Base-by-base conservation (phyloP, 176 grass and related monocot species). In the Hsuehochloa calcarea region DNA sequence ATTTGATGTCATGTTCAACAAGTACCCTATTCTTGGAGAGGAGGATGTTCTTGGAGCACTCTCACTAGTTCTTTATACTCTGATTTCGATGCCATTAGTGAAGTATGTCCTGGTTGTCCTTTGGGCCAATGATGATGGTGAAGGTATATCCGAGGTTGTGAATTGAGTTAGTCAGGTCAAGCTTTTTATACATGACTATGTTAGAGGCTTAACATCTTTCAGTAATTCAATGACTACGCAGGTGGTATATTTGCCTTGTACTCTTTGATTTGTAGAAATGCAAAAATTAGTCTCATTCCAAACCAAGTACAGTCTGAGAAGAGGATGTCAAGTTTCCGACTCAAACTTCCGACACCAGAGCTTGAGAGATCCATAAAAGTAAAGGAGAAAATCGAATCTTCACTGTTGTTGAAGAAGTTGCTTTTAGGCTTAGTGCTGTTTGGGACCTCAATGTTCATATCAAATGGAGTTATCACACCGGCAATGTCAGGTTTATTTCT, bases 181-280 rank as follows among this genome's bases (percentile, higher is more conserved):
- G 44, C 10, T 63, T 72, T 5, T 49, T 59, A 47, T 51, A 19
- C 39, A 63, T 65, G 59, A 38, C 35, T 60, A 45, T 79, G 34
- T n/a, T 83, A 85, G 51, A 87, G 60, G 81, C 74, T 81, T 85
- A 50, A 77, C 46, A 88, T 84, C 69, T 79, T 83, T 68, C 9
- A 70, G 16, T 63, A 44, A 52, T 87, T 87, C 55, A 27, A 66
- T 84, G 68, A 84, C 64, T 85, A 86, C 67, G 26, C 96, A 98
- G 93, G 96, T 60, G 96, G 96, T 63, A 96, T 91, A 70, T 99
- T 99, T 99, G 96, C 93, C 20, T 78, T 99, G 83, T 99, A 99
- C 89, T 96, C 96, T 65, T 86, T 96, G 79, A 94, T 96, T 49
- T 94, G 91, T 80, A 94, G 96, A 92, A 91, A 94, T 83, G 91